Evolutionary conservation across 2,329 filamentous ascomycete species (phyloP).

Genomic region (Fusarium robinianum): DNA sequence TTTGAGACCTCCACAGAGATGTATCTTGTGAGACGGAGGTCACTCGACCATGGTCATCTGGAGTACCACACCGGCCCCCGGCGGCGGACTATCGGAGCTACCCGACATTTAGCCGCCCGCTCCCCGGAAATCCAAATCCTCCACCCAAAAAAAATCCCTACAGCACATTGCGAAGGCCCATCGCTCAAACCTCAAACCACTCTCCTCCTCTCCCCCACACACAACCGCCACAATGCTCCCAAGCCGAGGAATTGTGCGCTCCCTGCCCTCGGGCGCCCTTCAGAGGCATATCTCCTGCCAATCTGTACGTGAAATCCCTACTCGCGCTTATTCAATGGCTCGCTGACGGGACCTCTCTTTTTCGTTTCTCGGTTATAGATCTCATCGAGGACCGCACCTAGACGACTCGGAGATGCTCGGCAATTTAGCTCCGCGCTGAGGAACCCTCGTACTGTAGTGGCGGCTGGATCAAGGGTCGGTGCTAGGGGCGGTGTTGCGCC

Average conservation of each 20-base stretch:
- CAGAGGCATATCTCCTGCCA: slow-evolving; percentile 39
- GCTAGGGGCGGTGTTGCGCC: slow-evolving; percentile 32
- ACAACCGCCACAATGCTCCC: slow-evolving; percentile 48
- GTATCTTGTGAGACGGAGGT: too few species aligned
- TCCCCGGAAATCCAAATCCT: slow-evolving; percentile 18
- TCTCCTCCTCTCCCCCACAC: slow-evolving; percentile 24
- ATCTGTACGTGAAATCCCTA: slow-evolving; percentile 32
- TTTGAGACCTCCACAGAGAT: too few species aligned
- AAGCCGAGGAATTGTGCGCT: slow-evolving; percentile 50
- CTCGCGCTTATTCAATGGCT: slow-evolving; percentile 8
- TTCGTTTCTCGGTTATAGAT: slow-evolving; percentile 20
- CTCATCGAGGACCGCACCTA: slow-evolving; percentile 34
- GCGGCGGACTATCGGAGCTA: slow-evolving; percentile 22
- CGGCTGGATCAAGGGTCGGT: slow-evolving; percentile 31
- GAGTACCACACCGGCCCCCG: slow-evolving; percentile 12
- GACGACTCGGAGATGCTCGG: slow-evolving; percentile 42
- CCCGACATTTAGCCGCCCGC: slow-evolving; percentile 45
- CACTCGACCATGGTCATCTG: slow-evolving; percentile 17
- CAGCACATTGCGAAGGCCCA: slow-evolving; percentile 20
- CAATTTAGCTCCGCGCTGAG: slow-evolving; percentile 43
- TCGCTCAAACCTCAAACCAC: slow-evolving; percentile 19
- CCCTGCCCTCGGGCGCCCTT: slow-evolving; percentile 42
- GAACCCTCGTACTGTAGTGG: slow-evolving; percentile 26
- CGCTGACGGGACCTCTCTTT: not conserved
- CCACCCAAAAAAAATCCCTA: slow-evolving; percentile 40